Evolutionary conservation across 2,329 filamentous ascomycete species (phyloP).

Genomic region (Aspergillus sp.): DNA sequence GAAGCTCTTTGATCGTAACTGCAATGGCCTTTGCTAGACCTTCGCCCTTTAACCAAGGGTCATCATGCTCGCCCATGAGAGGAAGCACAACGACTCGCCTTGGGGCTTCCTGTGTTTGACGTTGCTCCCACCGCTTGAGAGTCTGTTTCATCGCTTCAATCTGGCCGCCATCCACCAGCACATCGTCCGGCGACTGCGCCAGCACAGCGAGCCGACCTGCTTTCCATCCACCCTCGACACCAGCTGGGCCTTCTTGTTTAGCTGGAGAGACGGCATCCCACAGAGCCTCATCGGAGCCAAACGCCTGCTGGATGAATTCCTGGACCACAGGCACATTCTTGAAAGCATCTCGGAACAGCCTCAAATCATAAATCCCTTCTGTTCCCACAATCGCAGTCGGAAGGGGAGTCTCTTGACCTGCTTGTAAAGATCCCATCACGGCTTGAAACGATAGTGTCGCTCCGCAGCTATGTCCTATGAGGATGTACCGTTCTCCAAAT

Average conservation of each 20-base stretch:
- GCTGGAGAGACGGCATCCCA: constrained; percentile 40
- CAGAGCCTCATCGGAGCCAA: constrained; percentile 31
- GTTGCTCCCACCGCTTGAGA: constrained; percentile 44
- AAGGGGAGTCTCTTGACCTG: constrained; percentile 13
- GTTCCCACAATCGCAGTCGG: constrained; percentile 38
- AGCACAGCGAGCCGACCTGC: constrained; percentile 33
- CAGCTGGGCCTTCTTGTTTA: constrained; percentile 19
- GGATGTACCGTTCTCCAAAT: constrained; percentile 36
- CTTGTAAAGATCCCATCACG: constrained; percentile 29
- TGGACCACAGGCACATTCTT: constrained; percentile 30
- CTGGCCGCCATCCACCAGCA: constrained; percentile 36
- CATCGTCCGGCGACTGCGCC: constrained; percentile 38
- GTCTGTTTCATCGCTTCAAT: constrained; percentile 43
- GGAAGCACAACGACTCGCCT: constrained; percentile 34
- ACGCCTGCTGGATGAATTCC: constrained; percentile 38
- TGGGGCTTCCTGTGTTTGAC: constrained; percentile 20
- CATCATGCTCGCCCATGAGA: constrained; percentile 36
- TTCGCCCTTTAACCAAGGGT: constrained; percentile 36
- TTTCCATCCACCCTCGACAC: constrained; percentile 29
- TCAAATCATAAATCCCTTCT: constrained; percentile 43
- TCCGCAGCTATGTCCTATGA: constrained; percentile 44
- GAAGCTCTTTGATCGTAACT: constrained; percentile 24
- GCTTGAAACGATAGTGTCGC: constrained; percentile 43
- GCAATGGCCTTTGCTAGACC: constrained; percentile 35
- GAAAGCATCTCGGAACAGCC: constrained; percentile 29